Base-by-base conservation (phyloP, 306 rosid genomes). In the Quillaja saponaria region DNA sequence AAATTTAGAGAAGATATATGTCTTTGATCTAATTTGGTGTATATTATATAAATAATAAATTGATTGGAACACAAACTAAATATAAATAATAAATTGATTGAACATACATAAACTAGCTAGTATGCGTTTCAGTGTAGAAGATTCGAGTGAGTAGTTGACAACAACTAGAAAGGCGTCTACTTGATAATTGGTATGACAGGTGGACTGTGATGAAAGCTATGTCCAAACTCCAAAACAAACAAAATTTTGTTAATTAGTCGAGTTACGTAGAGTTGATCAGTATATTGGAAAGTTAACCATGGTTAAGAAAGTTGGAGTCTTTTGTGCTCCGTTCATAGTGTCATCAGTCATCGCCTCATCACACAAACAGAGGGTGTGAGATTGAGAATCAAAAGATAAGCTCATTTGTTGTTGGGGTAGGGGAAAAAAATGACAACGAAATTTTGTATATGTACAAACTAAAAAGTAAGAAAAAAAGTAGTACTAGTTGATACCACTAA, bases 351-450 rank as follows among this genome's bases (percentile, higher is more conserved):
- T 54, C 80, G 64, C 58, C n/a, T n/a, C n/a, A n/a, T 68, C 18
- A n/a, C 17, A 21, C 35, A 35, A 41, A 18, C 40, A 13, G 55
- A 25, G 41, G 19, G 47, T 17, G 58, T 20, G 13, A 10, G 67
- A 55, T 47, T 10, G 67, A 66, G 68, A 64, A 81, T 79, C 87
- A 61, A 69, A 75, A 70, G 79, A 76, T 77, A 74, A n/a, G 12
- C 69, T 53, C 64, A 34, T 64, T 71, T 80, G 74, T 70, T 74
- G 71, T 25, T 25, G 31, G 44, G 34, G 8, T 55, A 14, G 33
- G 8, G 12, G 10, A 34, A 57, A 53, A 61, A 61, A 50, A 71
- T 70, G 54, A 14, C 61, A 33, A 48, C 45, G 40, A 55, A 58
- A 35, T 47, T 76, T 64, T 70, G 19, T 68, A 55, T 25, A 2